Evolutionary conservation across 2,329 filamentous ascomycete species (phyloP), one percentile per base, ranked within the genome.

Genomic region (Paraphoma sp.): DNA sequence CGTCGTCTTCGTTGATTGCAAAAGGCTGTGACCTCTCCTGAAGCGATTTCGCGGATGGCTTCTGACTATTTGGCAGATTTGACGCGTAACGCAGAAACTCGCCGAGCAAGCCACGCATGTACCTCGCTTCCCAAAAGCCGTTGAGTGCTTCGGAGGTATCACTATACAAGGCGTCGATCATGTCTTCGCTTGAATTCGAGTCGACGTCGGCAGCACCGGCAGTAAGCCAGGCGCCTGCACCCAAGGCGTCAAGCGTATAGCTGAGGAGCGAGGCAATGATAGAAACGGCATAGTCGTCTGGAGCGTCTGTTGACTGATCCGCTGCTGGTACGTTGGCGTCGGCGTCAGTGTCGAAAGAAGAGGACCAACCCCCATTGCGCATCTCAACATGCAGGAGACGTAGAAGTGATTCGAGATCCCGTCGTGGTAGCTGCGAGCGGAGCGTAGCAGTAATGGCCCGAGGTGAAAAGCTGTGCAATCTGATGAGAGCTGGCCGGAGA

Each of bases 191-290:
- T 43, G 87, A 84, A 10, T 82, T 77, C 36, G 82, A 79, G 44
- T 79, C 78, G 68, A 85, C 76, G 45, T 82, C 62, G 86, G 86
- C 87, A 31, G 64, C 63, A 6, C 71, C 63, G 5, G 63, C 55
- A 2, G 72, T 64, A 44, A 93, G 81, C 90, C 90, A 93, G 17
- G 90, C 90, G 51, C 87, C 86, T 9, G 88, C 83, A 1, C 90
- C 90, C 14, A 94, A 84, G 0, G 91, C 87, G 74, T 94, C 91
- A 43, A 94, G 82, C 58, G 90, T 91, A 67, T 87, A 87, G 60
- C 87, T 87, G 30, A 93, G 82, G 4, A 94, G 81, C 62, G 89
- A 87, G 14, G 89, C 86, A 59, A 94, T 89, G 41, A 91, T 84
- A 14, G 86, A 82, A 62, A 93, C 89, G 49, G 88, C 86, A 48